phyloP scores from a whole-genome alignment of 2,329 filamentous ascomycete genomes.

The Aspergillus hiratsukae region DNA sequence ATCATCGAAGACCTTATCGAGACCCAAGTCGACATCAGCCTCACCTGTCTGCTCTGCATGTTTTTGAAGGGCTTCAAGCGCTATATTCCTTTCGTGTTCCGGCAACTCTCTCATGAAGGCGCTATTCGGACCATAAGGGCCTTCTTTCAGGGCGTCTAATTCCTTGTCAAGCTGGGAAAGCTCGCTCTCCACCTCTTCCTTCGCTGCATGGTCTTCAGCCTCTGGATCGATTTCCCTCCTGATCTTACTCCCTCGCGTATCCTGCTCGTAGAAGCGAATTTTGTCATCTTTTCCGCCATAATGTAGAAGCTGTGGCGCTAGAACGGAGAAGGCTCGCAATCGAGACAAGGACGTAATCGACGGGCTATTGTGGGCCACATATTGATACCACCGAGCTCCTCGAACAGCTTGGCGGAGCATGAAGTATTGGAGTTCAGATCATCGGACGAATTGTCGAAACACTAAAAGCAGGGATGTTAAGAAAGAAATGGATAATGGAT shows the following conservation, averaged over 20 bases:
- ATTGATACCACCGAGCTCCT: constrained; percentile 42
- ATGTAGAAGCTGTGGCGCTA: constrained; percentile 26
- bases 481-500: background rate
- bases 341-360: constrained; percentile 20
- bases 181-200: constrained; percentile 33
- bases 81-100: constrained; percentile 37
- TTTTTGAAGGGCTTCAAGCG: constrained; percentile 40
- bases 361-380: constrained; percentile 34
- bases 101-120: constrained; percentile 41
- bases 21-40: constrained; percentile 17
- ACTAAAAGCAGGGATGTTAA: background rate
- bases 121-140: constrained; percentile 41
- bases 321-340: constrained; percentile 29
- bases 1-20: constrained; percentile 38
- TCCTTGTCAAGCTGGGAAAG: constrained; percentile 39
- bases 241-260: constrained; percentile 31
- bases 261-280: constrained; percentile 42
- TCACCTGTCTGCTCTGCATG: constrained; percentile 35
- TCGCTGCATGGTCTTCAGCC: constrained; percentile 35
- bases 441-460: constrained; percentile 20
- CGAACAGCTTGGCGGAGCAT: constrained; percentile 43
- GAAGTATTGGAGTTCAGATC: constrained; percentile 31
- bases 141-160: constrained; percentile 36
- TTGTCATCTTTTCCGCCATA: constrained; percentile 38
- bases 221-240: constrained; percentile 36